Evolutionary conservation across 2,329 filamentous ascomycete species (phyloP).

Genomic region (Fusarium concolor): DNA sequence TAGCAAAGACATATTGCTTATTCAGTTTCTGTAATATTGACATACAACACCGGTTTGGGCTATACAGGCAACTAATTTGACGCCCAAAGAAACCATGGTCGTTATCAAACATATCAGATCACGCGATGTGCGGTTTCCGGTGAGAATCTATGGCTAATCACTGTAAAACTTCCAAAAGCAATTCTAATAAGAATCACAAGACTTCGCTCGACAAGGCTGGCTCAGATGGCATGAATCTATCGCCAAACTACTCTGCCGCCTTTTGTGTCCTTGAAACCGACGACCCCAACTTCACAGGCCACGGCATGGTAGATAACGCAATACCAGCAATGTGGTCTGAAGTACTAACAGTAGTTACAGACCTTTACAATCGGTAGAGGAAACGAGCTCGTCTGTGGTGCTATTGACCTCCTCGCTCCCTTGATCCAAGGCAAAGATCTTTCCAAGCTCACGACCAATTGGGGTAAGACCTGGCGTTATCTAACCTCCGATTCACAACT

Average conservation of each 20-base stretch:
- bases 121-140: background rate
- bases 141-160: background rate
- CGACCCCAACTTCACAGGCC: constrained; percentile 70
- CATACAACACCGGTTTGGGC: too few relatives aligned
- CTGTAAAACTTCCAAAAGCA: fast-evolving
- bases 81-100: background rate
- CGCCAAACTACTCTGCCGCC: constrained; percentile 89
- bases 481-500: constrained; percentile 89
- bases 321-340: background rate
- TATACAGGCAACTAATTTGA: too few relatives aligned
- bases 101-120: background rate
- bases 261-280: constrained; percentile 92
- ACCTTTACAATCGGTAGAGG: constrained; percentile 88
- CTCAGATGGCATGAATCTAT: constrained; percentile 95
- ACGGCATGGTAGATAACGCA: constrained; percentile 74
- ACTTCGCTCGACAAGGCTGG: constrained; percentile 94
- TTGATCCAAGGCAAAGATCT: constrained; percentile 81
- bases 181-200: background rate
- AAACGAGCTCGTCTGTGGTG: constrained; percentile 90
- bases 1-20: too few relatives aligned
- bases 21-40: too few relatives aligned
- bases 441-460: constrained; percentile 79
- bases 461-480: constrained; percentile 90
- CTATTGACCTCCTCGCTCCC: constrained; percentile 82
- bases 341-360: constrained; percentile 46